These are phyloP conservation scores for Hypoxylon fragiforme DNA, from an alignment of 495 filamentous ascomycete species.

Conservation along the genomic window DNA sequence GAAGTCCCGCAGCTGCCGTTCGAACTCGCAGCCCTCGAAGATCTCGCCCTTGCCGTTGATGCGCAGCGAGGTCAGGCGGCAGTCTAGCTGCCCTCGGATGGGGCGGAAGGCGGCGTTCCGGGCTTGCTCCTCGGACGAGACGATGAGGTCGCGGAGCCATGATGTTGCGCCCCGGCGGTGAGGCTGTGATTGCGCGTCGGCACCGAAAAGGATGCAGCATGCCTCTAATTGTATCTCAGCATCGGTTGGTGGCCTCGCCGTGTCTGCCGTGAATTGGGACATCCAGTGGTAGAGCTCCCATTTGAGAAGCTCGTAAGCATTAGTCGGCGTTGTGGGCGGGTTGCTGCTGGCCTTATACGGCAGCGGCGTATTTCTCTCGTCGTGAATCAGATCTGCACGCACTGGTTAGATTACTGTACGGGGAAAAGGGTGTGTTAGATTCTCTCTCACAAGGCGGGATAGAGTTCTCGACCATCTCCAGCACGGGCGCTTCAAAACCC, in stretches of 20 bases:
- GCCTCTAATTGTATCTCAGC: constrained; percentile 50
- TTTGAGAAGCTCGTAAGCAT: constrained; percentile 58
- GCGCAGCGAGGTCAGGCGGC: constrained; percentile 40
- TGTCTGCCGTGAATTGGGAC: constrained; percentile 34
- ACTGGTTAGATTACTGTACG: constrained; percentile 22
- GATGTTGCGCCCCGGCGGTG: constrained; percentile 39
- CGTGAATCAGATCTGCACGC: constrained; percentile 55
- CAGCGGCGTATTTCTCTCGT: constrained; percentile 54
- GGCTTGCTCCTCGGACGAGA: constrained; percentile 43
- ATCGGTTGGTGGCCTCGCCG: constrained; percentile 41
- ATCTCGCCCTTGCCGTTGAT: constrained; percentile 54
- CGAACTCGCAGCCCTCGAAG: constrained; percentile 52
- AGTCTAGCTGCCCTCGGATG: constrained; percentile 38
- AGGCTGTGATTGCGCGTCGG: constrained; percentile 39
- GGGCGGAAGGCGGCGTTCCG: constrained; percentile 43
- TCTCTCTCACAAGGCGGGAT: constrained; percentile 63
- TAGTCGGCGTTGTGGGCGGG: constrained; percentile 40
- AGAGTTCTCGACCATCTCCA: constrained; percentile 64
- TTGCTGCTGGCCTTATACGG: constrained; percentile 49
- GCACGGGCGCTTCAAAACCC: constrained; percentile 64
- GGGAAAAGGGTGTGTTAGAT: constrained; percentile 17
- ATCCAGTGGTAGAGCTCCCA: constrained; percentile 51
- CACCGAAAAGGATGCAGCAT: constrained; percentile 46
- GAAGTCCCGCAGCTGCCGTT: constrained; percentile 52
- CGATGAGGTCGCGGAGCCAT: constrained; percentile 59